Evolutionary conservation across 139 green algal genomes (phyloP), one percentile per base, ranked within the genome.

Genomic region (Spirogloea muscicola): DNA sequence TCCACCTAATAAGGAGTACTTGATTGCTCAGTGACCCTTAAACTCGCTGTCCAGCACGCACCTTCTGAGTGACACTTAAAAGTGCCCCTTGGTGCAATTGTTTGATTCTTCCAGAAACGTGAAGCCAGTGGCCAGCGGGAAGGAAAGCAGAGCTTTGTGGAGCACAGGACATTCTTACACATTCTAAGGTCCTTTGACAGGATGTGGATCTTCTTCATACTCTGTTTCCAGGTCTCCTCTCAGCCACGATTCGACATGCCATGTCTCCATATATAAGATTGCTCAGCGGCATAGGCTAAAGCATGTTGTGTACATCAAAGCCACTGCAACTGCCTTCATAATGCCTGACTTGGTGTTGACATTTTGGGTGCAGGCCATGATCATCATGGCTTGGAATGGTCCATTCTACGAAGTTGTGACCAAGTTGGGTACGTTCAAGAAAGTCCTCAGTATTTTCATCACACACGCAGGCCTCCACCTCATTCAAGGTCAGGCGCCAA

Each of bases 201-300:
- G 27, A 49, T 68, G 36, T 68, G 60, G 60, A 31, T 39, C 37
- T 68, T 68, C 60, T 68, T 68, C 60, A 68, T 68, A 37, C 21
- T 46, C 21, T 49, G 16, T 21, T 46, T 68, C 13, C 60, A 68
- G 60, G 60, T 68, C 25, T 49, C 27, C 13, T 66, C 9, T 25
- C 49, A 3, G 6, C 31, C 5, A 59, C 9, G 9, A 25, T n/a
- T n/a, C n/a, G n/a, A n/a, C n/a, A n/a, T n/a, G n/a, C n/a, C n/a
- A n/a, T n/a, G n/a, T n/a, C n/a, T n/a, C n/a, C n/a, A n/a, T n/a
- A n/a, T n/a, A n/a, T n/a, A n/a, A n/a, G n/a, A n/a, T n/a, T n/a
- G n/a, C n/a, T n/a, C n/a, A n/a, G n/a, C n/a, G n/a, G n/a, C n/a
- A n/a, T n/a, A n/a, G n/a, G n/a, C n/a, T n/a, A n/a, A n/a, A n/a